Base-by-base conservation (phyloP, 2,329 filamentous ascomycete genomes). In the Colletotrichum sp. region DNA sequence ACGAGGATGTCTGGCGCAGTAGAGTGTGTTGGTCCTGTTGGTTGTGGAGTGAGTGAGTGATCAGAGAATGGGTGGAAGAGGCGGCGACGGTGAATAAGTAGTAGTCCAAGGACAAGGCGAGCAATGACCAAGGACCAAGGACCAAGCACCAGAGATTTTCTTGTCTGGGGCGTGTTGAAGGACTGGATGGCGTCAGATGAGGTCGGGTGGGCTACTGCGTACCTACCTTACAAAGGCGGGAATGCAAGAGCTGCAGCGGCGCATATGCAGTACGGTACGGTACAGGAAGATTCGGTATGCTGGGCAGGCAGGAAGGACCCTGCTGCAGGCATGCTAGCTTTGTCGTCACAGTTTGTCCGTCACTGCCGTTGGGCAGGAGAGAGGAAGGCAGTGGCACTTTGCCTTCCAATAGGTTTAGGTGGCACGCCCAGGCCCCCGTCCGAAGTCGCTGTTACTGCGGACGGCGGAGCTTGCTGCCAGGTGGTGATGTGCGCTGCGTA, bases 151-250 rank as follows among this genome's bases (percentile, higher is more conserved):
- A 60, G 16, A 39, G 25, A 32, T 16, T 28, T 30, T n/a, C 36
- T 52, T 16, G 39, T 32, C 32, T 68, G 36, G 28, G 19, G 32
- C 68, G 52, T 52, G 52, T 28, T 61, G 16, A 32, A 25, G 28
- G 55, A 71, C 48, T 73, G 69, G 44, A 73, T 75, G 69, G 57
- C 73, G 73, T 75, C 73, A 75, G 73, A 68, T n/a, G 57, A 60
- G 19, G 57, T 30, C 25, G 57, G 27, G 25, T 60, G 57, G 16
- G 25, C 27, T 60, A 59, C 27, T 25, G 25, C 27, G 4, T 27
- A 27, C 36, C 36, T 39, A 19, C 36, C 36, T 39, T 39, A 39
- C 36, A 39, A 39, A 39, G 36, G 36, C 36, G 36, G 36, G 22
- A 27, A 59, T 28, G 25, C 5, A 44, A n/a, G 19, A 44, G 39